A percentile compares a stretch with the other conserved stretches of the same genome.
phyloP scores from a whole-genome alignment of 768 basidiomycete species.

The Stropharia rugosoannulata region DNA sequence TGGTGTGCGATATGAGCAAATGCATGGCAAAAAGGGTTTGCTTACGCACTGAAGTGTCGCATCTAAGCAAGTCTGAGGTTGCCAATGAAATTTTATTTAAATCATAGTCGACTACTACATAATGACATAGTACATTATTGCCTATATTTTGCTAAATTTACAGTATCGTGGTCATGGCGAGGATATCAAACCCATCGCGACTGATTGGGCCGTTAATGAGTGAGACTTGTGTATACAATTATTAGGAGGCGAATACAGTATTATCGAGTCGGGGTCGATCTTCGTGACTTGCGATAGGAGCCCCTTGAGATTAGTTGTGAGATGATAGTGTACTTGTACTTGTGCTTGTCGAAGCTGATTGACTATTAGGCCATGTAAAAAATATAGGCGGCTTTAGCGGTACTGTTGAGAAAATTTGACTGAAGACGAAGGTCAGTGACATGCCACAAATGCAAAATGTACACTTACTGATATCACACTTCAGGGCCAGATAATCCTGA shows the following conservation, averaged over 20 bases:
- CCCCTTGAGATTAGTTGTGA: too few species aligned
- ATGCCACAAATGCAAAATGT: not conserved
- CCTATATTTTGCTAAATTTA: not conserved
- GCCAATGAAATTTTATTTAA: too few species aligned
- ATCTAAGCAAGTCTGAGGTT: too few species aligned
- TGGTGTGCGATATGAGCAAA: too few species aligned
- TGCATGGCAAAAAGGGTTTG: too few species aligned
- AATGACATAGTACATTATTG: not conserved
- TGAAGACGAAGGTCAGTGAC: slow-evolving; percentile 1
- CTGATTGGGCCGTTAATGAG: not conserved
- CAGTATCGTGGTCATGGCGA: not conserved
- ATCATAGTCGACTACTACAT: not conserved
- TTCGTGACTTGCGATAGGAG: not conserved
- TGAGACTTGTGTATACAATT: not conserved
- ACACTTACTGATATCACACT: slow-evolving; percentile 21
- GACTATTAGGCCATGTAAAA: not conserved
- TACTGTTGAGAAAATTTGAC: slow-evolving; percentile 1
- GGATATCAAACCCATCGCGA: slow-evolving; percentile 1
- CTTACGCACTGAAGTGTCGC: too few species aligned
- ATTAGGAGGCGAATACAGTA: not conserved
- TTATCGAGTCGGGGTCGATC: not conserved
- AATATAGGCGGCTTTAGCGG: not conserved
- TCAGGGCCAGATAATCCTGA: slow-evolving; percentile 17
- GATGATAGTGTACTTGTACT: not conserved
- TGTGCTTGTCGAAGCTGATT: not conserved